These are phyloP conservation scores for Globisporangium mamillatum DNA, from an alignment of 352 stramenopile genomes.

Conservation along the genomic window DNA sequence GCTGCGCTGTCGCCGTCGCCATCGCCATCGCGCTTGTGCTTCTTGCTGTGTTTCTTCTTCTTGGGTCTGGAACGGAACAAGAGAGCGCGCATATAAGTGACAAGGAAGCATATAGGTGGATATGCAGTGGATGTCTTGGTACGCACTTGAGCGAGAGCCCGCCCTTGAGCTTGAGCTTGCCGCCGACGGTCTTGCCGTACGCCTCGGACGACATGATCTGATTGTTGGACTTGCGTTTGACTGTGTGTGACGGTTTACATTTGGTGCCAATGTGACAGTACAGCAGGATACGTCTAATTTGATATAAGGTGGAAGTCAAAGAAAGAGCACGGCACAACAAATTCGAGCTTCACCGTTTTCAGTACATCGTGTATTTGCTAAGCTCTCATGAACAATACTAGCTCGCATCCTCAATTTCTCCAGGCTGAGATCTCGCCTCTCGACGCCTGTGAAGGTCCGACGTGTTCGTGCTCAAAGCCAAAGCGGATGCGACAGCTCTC, in stretches of 20 bases:
- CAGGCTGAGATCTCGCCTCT: not conserved
- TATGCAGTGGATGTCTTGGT: too few relatives aligned
- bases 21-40: constrained; percentile 41
- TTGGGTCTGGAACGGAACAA: constrained; percentile 22
- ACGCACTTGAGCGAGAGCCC: constrained; percentile 78
- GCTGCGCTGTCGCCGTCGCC: constrained; percentile 20
- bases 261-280: too few relatives aligned
- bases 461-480: not conserved
- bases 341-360: too few relatives aligned
- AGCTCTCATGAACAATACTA: too few relatives aligned
- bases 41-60: constrained; percentile 56
- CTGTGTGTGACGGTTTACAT: too few relatives aligned
- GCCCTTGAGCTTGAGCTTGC: constrained; percentile 82
- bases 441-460: not conserved
- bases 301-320: too few relatives aligned
- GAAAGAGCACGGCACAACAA: too few relatives aligned
- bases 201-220: constrained; percentile 13
- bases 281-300: too few relatives aligned
- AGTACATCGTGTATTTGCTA: too few relatives aligned
- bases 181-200: constrained; percentile 71
- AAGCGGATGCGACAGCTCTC: not conserved
- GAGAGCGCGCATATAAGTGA: not conserved
- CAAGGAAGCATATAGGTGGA: too few relatives aligned
- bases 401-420: not conserved
- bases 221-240: too few relatives aligned